These are phyloP conservation scores for Letharia lupina DNA, from an alignment of 495 filamentous ascomycete species.

Conservation along the genomic window DNA sequence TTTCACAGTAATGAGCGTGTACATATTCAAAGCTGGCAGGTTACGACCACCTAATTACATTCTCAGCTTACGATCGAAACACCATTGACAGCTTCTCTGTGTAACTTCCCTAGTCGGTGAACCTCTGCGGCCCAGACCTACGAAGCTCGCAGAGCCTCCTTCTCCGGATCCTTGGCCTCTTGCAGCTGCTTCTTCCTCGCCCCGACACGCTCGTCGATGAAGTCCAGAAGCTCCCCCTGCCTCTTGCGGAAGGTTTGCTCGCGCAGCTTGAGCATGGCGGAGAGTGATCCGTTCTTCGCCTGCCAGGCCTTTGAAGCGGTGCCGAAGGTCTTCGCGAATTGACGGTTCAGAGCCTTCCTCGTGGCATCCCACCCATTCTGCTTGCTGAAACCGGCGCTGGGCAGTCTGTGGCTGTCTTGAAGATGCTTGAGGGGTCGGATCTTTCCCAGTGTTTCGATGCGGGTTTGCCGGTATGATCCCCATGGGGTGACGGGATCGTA, in stretches of 20 bases:
- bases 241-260: background rate
- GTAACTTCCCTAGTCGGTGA: background rate
- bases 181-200: background rate
- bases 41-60: background rate
- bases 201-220: background rate
- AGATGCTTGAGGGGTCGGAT: background rate
- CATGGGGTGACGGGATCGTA: conserved; percentile 9
- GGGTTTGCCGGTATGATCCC: background rate
- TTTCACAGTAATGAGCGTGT: background rate
- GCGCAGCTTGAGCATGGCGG: background rate
- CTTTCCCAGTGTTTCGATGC: background rate
- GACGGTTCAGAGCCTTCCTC: background rate
- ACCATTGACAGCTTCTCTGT: background rate
- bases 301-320: background rate
- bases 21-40: background rate
- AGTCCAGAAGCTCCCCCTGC: background rate
- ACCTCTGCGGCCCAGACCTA: background rate
- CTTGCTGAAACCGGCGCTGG: background rate
- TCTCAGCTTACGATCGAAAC: background rate
- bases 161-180: background rate
- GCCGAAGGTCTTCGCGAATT: background rate
- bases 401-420: background rate
- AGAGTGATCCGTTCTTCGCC: background rate
- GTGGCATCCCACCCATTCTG: background rate
- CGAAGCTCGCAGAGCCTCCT: background rate